Percentiles rank a stretch among this genome's conserved stretches.
These are phyloP conservation scores for Alternaria tenuissima DNA, from an alignment of 2,329 filamentous ascomycete genomes.

Conservation along the genomic window DNA sequence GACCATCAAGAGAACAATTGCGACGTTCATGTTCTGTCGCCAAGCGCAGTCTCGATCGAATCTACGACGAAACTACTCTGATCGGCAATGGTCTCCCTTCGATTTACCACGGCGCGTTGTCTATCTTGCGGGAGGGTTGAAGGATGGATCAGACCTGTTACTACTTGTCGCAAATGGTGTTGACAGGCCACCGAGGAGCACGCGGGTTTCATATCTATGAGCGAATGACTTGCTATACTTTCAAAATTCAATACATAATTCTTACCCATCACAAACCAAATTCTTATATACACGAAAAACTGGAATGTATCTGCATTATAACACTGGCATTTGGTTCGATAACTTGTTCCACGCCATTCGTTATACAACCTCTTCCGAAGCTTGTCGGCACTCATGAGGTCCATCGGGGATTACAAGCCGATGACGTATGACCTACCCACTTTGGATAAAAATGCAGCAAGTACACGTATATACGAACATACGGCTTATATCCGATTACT, in stretches of 20 bases:
- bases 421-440: conserved; percentile 9
- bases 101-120: background rate
- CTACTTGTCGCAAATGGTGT: background rate
- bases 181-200: background rate
- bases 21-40: background rate
- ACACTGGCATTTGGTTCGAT: background rate
- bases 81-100: background rate
- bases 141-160: background rate
- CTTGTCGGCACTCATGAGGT: conserved; percentile 12
- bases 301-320: background rate
- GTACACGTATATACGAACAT: background rate
- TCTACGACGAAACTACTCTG: background rate
- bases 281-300: background rate
- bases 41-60: background rate
- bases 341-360: background rate
- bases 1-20: background rate
- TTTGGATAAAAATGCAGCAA: background rate
- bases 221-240: conserved; percentile 10
- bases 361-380: conserved; percentile 5
- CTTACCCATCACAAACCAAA: background rate
- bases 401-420: conserved; percentile 6
- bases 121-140: background rate
- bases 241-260: conserved; percentile 18
- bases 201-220: background rate
- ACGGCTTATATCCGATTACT: background rate